These are phyloP conservation scores for Pelargonium myrrhifolium DNA, from an alignment of 441 rosid genomes.

Conservation along the genomic window DNA sequence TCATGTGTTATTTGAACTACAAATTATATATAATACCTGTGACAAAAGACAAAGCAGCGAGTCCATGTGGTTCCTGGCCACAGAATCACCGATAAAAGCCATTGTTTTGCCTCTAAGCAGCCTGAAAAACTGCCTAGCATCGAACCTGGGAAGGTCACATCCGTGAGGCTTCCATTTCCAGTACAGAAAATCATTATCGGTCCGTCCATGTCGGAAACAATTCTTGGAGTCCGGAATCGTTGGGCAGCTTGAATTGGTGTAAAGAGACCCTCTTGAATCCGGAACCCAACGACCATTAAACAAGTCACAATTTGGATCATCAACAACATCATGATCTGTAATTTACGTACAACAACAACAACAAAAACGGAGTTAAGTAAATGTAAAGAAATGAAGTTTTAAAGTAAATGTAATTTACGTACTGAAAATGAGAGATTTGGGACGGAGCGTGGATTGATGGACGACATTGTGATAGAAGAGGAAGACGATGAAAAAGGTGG, in stretches of 20 bases:
- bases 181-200: conserved; percentile 47
- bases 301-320: conserved; percentile 43
- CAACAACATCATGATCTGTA: conserved; percentile 18
- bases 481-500: conserved; percentile 37
- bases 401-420: no score
- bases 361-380: no score
- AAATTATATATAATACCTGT: conserved; percentile 27
- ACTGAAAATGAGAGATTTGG: no score
- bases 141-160: conserved; percentile 64
- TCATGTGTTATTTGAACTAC: no score
- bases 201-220: conserved; percentile 65
- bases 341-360: no score
- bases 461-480: no score
- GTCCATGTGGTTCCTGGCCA: conserved; percentile 78
- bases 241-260: conserved; percentile 56
- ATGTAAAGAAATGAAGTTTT: no score
- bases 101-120: conserved; percentile 60
- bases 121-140: conserved; percentile 42
- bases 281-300: conserved; percentile 64
- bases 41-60: conserved; percentile 81
- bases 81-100: conserved; percentile 83
- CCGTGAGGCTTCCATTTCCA: conserved; percentile 92
- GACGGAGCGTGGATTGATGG: no score
- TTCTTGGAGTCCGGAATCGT: conserved; percentile 65
- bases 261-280: conserved; percentile 39